Base-by-base conservation (phyloP, 202 grass and related monocot species). In the Digitaria exilis region DNA sequence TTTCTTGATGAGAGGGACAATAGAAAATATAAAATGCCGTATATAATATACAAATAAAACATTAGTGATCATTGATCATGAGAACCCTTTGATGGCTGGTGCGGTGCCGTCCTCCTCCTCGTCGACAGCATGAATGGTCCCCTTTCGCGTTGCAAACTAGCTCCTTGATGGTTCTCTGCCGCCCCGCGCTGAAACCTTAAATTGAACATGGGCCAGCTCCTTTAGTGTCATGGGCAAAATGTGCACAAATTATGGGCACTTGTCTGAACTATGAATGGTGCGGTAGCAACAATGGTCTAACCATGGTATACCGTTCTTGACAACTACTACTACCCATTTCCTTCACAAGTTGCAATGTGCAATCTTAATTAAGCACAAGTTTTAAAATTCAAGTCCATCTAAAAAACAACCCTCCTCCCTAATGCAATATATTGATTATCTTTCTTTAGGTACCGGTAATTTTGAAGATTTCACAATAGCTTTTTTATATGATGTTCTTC, bases 151-250 rank as follows among this genome's bases (percentile, higher is more conserved):
- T 19, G 30, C 30, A 8, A 16, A 22, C 41, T 45, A 1, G 56
- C 56, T 59, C 25, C 56, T 15, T 59, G 56, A 24, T 43, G 43
- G 16, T 18, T 18, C 37, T 44, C 37, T 15, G 65, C 65, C 18
- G 6, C 35, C 35, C 21, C 2, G 19, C 4, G 54, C 55, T 26
- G 11, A 68, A 43, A 7, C 65, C 39, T 69, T 25, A 69, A 69
- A 69, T 43, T 43, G 35, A 44, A 69, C 21, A 69, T 69, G 39
- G 58, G 65, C 12, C 22, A 42, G 65, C 65, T 43, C 41, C 22
- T 69, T 69, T 25, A 60, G 57, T 29, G 57, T 29, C 57, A 60
- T 60, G 57, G 57, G 57, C 57, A 60, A 60, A 59, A 60, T 29
- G 57, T 69, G 66, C 44, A 44, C 11, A 14, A 26, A 41, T 45